phyloP scores from a whole-genome alignment of 176 grass and related monocot genomes.

The Paspalum notatum region DNA sequence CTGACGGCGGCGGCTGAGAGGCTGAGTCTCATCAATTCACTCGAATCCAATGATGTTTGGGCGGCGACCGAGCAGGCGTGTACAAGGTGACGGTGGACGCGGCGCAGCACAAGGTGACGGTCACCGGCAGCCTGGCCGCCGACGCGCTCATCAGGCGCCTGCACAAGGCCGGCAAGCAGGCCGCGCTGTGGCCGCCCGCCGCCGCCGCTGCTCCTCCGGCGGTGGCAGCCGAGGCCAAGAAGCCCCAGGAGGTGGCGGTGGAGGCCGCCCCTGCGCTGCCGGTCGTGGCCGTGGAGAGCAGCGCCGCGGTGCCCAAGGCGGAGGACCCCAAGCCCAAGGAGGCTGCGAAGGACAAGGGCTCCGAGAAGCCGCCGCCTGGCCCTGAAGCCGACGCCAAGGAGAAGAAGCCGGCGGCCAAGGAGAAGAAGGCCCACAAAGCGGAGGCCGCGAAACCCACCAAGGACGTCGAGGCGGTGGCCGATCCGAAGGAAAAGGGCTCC shows the following conservation, averaged over 20 bases:
- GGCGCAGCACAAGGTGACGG: conserved; percentile 77
- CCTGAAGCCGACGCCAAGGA: conserved; percentile 41
- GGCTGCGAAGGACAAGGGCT: conserved; percentile 8
- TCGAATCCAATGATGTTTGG: too few species aligned
- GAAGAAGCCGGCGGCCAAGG: conserved; percentile 37
- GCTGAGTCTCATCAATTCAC: too few species aligned
- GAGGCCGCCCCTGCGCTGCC: not conserved
- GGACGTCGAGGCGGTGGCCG: not conserved
- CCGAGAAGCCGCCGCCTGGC: not conserved
- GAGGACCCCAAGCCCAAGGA: not conserved
- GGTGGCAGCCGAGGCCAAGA: conserved; percentile 5
- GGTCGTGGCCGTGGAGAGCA: not conserved
- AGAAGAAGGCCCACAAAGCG: conserved; percentile 36
- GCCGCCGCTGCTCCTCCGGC: not conserved
- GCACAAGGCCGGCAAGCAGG: conserved; percentile 72
- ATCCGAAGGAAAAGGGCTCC: conserved; percentile 38
- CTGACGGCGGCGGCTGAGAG: too few species aligned
- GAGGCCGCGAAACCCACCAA: conserved; percentile 35
- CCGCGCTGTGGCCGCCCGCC: conserved; percentile 59
- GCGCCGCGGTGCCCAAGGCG: not conserved
- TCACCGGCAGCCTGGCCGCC: conserved; percentile 53
- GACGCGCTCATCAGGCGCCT: conserved; percentile 64
- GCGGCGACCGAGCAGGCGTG: conserved; percentile 71
- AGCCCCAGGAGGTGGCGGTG: conserved; percentile 20
- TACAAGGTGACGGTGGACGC: conserved; percentile 72